A percentile compares a stretch with the other conserved stretches of the same genome.
Conservation (phyloP, 805 yeast species). For the Cyberlindnera euphorbiae region DNA sequence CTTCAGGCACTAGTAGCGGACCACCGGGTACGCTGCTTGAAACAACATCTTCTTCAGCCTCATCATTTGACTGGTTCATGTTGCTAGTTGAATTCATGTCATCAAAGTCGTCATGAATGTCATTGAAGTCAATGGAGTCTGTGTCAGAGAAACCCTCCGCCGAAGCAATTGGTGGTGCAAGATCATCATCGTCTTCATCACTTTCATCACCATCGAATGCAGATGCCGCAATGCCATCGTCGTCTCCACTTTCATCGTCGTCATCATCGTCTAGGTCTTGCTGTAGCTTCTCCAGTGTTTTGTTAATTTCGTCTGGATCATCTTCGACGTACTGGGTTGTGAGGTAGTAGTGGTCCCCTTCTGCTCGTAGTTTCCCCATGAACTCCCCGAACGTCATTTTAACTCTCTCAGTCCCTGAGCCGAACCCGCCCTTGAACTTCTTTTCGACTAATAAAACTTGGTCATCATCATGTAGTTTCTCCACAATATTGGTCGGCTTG, state of each 20-base stretch:
- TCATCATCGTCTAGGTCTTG: conserved; percentile 10
- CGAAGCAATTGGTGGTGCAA: conserved; percentile 5
- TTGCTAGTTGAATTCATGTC: conserved; percentile 30
- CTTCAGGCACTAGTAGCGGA: conserved; percentile 31
- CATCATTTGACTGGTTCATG: conserved; percentile 19
- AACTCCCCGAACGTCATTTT: conserved; percentile 48
- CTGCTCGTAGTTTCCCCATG: conserved; percentile 35
- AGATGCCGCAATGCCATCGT: conserved; percentile 10
- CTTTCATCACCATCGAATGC: conserved; percentile 17
- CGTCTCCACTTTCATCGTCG: conserved; percentile 8
- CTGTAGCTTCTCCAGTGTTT: conserved; percentile 19
- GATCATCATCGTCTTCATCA: conserved; percentile 9
- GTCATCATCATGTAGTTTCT: conserved; percentile 32
- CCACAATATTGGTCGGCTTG: conserved; percentile 30
- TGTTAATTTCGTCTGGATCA: conserved; percentile 29
- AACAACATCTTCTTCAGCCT: conserved; percentile 13
- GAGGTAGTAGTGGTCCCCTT: conserved; percentile 51
- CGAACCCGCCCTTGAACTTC: conserved; percentile 58
- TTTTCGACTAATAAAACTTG: conserved; percentile 50
- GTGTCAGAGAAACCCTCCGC: conserved; percentile 29
- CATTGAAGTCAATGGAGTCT: conserved; percentile 39
- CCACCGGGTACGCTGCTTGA: conserved; percentile 19
- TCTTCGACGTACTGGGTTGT: conserved; percentile 66
- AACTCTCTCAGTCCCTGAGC: conserved; percentile 53
- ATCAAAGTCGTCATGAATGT: conserved; percentile 47